These are phyloP conservation scores for Panicum miliaceum DNA, from an alignment of 176 grass and related monocot species.

Conservation along the genomic window DNA sequence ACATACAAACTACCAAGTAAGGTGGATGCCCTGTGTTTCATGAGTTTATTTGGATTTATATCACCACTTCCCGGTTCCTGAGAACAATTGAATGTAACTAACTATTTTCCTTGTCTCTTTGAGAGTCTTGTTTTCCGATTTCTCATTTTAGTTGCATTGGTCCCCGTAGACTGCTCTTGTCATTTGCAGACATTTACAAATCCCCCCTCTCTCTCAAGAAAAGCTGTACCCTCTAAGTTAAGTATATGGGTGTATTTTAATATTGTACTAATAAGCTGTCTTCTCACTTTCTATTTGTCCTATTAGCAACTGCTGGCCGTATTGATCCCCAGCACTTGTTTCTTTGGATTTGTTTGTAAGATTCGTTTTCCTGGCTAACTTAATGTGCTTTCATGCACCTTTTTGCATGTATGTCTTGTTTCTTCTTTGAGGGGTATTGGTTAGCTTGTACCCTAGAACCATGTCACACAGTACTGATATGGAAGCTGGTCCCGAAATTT, in stretches of 20 bases:
- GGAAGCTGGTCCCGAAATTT: not conserved
- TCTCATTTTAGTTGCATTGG: conserved; percentile 13
- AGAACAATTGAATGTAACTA: conserved; percentile 17
- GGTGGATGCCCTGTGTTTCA: not conserved
- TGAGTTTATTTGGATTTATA: conserved; percentile 6
- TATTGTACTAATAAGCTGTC: not conserved
- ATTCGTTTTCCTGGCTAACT: not conserved
- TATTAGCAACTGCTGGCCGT: not conserved
- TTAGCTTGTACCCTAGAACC: not conserved
- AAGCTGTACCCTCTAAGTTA: not conserved
- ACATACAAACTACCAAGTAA: not conserved
- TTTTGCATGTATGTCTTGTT: not conserved
- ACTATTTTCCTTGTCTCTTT: not conserved
- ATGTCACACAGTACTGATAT: not conserved
- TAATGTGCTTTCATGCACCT: not conserved
- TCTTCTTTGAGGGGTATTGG: not conserved
- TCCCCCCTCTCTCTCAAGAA: not conserved
- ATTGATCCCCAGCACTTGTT: too few relatives aligned
- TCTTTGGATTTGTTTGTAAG: too few relatives aligned
- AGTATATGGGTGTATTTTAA: not conserved
- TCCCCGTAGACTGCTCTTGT: not conserved
- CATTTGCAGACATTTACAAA: not conserved
- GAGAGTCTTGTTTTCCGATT: not conserved
- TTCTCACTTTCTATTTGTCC: not conserved
- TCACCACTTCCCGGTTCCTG: conserved; percentile 19